Conservation (phyloP, 257 asterid species). For the Orobanche coerulescens region DNA sequence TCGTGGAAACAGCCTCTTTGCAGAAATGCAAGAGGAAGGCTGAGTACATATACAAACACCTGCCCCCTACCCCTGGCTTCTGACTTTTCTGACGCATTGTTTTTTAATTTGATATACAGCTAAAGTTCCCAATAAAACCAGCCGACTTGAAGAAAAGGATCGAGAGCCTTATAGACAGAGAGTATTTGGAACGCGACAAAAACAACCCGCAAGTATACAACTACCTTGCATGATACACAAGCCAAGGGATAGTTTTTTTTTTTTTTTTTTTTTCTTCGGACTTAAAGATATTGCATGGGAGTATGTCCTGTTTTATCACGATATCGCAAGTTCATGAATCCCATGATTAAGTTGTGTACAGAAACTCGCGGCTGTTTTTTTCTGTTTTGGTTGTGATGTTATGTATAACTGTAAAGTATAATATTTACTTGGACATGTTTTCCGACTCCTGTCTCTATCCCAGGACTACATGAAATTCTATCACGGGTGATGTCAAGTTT, state of each 20-base stretch:
- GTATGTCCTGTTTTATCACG: slow-evolving; percentile 7
- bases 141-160: slow-evolving; percentile 96
- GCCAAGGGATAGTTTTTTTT: slow-evolving; percentile 23
- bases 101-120: slow-evolving; percentile 38
- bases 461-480: slow-evolving; percentile 2
- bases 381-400: slow-evolving; percentile 23
- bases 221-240: slow-evolving; percentile 60
- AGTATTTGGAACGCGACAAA: slow-evolving; percentile 88
- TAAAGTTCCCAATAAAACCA: slow-evolving; percentile 94
- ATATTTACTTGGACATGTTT: slow-evolving; percentile 4
- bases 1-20: no score
- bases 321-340: slow-evolving; percentile 21
- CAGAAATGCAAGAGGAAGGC: no score
- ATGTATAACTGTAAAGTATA: slow-evolving; percentile 31
- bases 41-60: no score
- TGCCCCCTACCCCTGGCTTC: no score
- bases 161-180: slow-evolving; percentile 92
- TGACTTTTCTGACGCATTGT: no score
- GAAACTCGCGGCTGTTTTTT: slow-evolving; percentile 31
- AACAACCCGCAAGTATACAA: slow-evolving; percentile 90
- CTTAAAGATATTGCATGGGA: slow-evolving; percentile 27
- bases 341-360: slow-evolving; percentile 51
- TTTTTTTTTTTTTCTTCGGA: slow-evolving; percentile 13
- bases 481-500: neutral
- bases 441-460: slow-evolving; percentile 7